Evolutionary conservation across 352 stramenopile species (phyloP).

Genomic region (Phytophthora quininea): DNA sequence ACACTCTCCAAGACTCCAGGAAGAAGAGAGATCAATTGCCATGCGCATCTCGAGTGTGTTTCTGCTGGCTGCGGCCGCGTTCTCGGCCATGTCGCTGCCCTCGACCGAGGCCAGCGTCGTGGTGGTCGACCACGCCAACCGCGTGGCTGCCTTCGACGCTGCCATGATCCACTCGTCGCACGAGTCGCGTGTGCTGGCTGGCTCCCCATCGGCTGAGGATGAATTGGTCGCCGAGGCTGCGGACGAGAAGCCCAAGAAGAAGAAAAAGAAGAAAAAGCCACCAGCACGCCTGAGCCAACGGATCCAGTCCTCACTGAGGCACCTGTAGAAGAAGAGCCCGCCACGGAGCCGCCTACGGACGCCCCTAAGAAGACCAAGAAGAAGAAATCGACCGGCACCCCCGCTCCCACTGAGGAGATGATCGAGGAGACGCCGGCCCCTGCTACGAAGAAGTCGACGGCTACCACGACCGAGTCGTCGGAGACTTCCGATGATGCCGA

Average conservation of each 20-base stretch:
- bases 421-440: slow-evolving; percentile 8
- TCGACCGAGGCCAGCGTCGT: slow-evolving; percentile 21
- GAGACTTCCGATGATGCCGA: slow-evolving; percentile 19
- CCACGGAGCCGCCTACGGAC: slow-evolving; percentile 47
- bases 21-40: slow-evolving; percentile 18
- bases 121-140: slow-evolving; percentile 14
- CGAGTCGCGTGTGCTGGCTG: slow-evolving; percentile 39
- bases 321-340: slow-evolving; percentile 39
- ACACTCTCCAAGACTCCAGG: slow-evolving; percentile 3
- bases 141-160: slow-evolving; percentile 32
- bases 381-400: slow-evolving; percentile 13
- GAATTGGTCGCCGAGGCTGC: slow-evolving; percentile 22
- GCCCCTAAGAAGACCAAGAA: slow-evolving; percentile 34
- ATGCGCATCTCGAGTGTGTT: slow-evolving; percentile 70
- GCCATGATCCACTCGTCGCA: slow-evolving; percentile 32
- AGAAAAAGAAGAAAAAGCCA: slow-evolving; percentile 43
- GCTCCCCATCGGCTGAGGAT: slow-evolving; percentile 23
- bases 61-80: slow-evolving; percentile 53
- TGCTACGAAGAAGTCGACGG: slow-evolving; percentile 9
- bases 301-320: neutral
- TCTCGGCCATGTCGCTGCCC: slow-evolving; percentile 45
- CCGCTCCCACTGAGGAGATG: slow-evolving; percentile 4
- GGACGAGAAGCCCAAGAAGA: slow-evolving; percentile 39
- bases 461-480: slow-evolving; percentile 1
- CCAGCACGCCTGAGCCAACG: slow-evolving; percentile 6